Base-by-base conservation (phyloP, 371 early-diverging fungal species). In the Mortierella polycephala region DNA sequence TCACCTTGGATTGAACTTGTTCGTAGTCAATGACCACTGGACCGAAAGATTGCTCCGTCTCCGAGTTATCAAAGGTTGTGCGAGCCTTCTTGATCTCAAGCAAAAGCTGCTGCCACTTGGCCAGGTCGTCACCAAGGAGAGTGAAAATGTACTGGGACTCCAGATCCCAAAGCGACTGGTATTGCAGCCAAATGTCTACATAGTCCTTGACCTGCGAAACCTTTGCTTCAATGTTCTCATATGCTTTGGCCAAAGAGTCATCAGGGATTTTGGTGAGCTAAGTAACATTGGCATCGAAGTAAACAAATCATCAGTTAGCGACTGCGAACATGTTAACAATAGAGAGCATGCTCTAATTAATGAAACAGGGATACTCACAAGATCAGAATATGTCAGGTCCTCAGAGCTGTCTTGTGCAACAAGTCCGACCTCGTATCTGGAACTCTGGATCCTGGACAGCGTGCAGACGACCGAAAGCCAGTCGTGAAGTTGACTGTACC, bases 101-200 rank as follows among this genome's bases (percentile, higher is more conserved):
- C 63, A 99, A 85, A 57, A 97, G 92, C 70, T 96, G 91, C 77
- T 97, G 96, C 99, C 99, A 99, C 68, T 90, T 89, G 37, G 83
- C 79, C 64, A 99, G 84, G 70, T 98, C 95, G 37, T 96, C 96
- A 44, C 97, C 97, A n/a, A 99, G 88, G 42, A 89, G 87, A 52
- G 86, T 84, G 71, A 91, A 92, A 30, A 99, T 93, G 45, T 89
- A 85, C 71, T 92, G 93, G 0, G 92, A 87, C 72, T 97, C 97
- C 46, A 98, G 86, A 82, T 99, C 99, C 99, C 99, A 98, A 23
- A 99, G 87, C 7, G 96, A 93, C 81, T 99, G 99, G 83, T 99
- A 99, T 75, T 94, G 96, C 10, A 98, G 87, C 99, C 99, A 99
- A 60, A 96, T 93, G 55, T 89, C 87, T 56, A 96, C 95, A 71